A percentile compares a stretch with the other conserved stretches of the same genome.
Evolutionary conservation across 371 early-diverging fungal species (phyloP).

Genomic region (Apophysomyces variabilis): DNA sequence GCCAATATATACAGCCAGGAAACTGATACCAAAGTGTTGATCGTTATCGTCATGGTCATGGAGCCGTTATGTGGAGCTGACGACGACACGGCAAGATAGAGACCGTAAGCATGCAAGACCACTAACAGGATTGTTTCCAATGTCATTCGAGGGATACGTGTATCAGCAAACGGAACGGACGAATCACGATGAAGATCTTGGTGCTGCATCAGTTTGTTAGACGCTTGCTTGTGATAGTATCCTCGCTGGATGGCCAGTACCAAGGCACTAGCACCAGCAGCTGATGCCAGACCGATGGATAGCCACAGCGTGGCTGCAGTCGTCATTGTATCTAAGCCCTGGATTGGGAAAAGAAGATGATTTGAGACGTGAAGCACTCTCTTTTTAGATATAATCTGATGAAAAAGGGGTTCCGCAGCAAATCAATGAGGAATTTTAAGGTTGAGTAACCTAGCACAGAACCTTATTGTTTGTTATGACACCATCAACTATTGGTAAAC

Average conservation of each 20-base stretch:
- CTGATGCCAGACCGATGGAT: conserved; percentile 7
- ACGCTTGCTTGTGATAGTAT: neutral
- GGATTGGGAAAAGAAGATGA: no score
- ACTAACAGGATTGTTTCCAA: conserved; percentile 18
- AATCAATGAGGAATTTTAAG: no score
- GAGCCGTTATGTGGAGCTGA: neutral
- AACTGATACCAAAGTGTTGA: conserved; percentile 9
- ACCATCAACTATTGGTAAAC: no score
- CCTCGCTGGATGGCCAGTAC: conserved; percentile 23
- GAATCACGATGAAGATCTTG: conserved; percentile 25
- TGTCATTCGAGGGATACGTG: conserved; percentile 22
- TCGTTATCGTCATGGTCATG: conserved; percentile 2
- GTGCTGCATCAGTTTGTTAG: conserved; percentile 12
- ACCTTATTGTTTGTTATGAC: no score
- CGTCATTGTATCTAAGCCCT: no score
- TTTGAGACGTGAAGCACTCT: no score
- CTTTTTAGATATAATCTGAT: no score
- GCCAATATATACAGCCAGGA: conserved; percentile 36
- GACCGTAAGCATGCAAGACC: conserved; percentile 11
- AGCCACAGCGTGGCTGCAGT: conserved; percentile 17
- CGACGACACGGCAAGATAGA: conserved; percentile 13
- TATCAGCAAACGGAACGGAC: conserved; percentile 26
- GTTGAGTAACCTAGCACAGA: no score
- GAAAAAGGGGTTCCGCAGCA: no score
- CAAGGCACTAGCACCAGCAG: conserved; percentile 22